Evolutionary conservation across 2,329 filamentous ascomycete species (phyloP).

Genomic region (Juglanconis oblonga): DNA sequence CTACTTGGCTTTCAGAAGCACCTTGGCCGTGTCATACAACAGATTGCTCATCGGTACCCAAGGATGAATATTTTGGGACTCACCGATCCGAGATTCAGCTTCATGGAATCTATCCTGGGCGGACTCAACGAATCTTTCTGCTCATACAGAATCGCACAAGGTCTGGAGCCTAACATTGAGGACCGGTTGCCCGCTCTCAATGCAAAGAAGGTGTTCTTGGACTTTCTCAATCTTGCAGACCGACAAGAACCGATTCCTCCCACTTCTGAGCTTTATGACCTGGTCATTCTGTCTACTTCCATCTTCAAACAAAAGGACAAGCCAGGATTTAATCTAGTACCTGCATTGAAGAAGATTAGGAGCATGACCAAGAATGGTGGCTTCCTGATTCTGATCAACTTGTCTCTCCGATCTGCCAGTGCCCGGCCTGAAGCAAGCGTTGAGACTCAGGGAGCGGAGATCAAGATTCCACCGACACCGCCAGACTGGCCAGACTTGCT

Average conservation of each 20-base stretch:
- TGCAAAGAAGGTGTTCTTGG: slow-evolving; percentile 19
- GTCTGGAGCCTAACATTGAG: slow-evolving; percentile 21
- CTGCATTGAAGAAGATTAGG: slow-evolving; percentile 18
- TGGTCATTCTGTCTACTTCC: slow-evolving; percentile 25
- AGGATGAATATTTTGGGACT: slow-evolving; percentile 38
- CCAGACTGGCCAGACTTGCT: slow-evolving; percentile 34
- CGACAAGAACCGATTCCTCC: slow-evolving; percentile 16
- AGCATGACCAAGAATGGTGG: slow-evolving; percentile 28
- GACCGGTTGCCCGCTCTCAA: slow-evolving; percentile 13
- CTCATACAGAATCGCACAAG: slow-evolving; percentile 27
- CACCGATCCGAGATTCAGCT: slow-evolving; percentile 26
- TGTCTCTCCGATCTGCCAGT: slow-evolving; percentile 21
- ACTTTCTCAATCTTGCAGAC: slow-evolving; percentile 23
- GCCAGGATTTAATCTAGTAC: neutral
- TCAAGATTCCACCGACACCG: slow-evolving; percentile 21
- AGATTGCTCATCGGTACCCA: slow-evolving; percentile 38
- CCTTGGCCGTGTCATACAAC: slow-evolving; percentile 30
- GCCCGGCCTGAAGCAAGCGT: slow-evolving; percentile 19
- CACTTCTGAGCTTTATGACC: slow-evolving; percentile 21
- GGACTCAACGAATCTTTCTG: slow-evolving; percentile 30
- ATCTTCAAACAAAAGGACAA: slow-evolving; percentile 18
- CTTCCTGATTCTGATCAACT: slow-evolving; percentile 30
- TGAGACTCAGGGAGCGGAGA: neutral
- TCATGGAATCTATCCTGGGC: slow-evolving; percentile 30
- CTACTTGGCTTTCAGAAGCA: slow-evolving; percentile 31